These are phyloP conservation scores for Hericium rajendrae DNA, from an alignment of 768 basidiomycete species.

Conservation along the genomic window DNA sequence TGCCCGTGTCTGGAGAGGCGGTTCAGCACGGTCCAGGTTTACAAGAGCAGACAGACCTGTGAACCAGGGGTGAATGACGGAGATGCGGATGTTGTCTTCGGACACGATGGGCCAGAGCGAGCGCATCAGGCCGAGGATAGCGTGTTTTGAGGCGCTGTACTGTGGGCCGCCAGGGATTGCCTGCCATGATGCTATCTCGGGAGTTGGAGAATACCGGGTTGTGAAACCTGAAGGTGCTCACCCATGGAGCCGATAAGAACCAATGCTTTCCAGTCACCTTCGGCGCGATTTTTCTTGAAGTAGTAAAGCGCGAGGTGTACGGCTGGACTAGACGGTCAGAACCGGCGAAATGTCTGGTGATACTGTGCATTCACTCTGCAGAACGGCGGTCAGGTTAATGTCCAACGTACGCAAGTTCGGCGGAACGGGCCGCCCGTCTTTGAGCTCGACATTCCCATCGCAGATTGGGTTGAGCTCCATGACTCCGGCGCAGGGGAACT, in stretches of 20 bases:
- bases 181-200: constrained; percentile 17
- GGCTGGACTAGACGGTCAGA: constrained; percentile 13
- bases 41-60: constrained; percentile 26
- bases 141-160: constrained; percentile 24
- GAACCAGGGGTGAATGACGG: constrained; percentile 44
- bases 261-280: constrained; percentile 18
- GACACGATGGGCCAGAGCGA: constrained; percentile 21
- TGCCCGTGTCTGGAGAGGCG: constrained; percentile 32
- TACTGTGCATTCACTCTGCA: constrained; percentile 19
- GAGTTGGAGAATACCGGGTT: background rate
- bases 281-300: constrained; percentile 13
- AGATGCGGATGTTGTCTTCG: constrained; percentile 32
- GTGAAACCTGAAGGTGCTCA: constrained; percentile 4
- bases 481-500: constrained; percentile 18
- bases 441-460: constrained; percentile 1
- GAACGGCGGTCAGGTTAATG: constrained; percentile 22
- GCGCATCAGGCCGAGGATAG: constrained; percentile 22
- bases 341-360: background rate
- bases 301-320: constrained; percentile 23
- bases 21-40: background rate
- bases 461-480: constrained; percentile 1
- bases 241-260: constrained; percentile 26
- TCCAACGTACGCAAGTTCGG: constrained; percentile 19
- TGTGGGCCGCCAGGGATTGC: constrained; percentile 15
- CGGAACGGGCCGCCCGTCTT: constrained; percentile 18